Percentiles rank a stretch among this genome's conserved stretches.
Evolutionary conservation across 768 basidiomycete genomes (phyloP).

Genomic region (Lactifluus echinatus): DNA sequence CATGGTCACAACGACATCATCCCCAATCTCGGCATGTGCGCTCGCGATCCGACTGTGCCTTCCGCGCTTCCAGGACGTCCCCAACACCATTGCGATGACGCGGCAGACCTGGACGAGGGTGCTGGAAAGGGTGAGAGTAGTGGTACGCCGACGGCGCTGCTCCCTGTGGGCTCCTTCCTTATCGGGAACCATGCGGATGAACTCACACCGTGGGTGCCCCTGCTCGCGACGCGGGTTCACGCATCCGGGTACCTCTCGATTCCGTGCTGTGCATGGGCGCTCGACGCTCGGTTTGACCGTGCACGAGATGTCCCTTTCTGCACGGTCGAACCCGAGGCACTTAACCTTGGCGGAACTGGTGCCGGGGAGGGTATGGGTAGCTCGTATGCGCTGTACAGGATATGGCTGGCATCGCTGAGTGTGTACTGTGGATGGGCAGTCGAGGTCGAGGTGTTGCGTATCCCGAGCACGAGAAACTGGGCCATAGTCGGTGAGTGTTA

Average conservation of each 20-base stretch:
- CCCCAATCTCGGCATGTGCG: too few relatives aligned
- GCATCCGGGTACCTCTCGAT: slow-evolving; percentile 72
- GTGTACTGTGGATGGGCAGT: slow-evolving; percentile 75
- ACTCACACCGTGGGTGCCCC: slow-evolving; percentile 88
- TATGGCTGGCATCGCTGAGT: slow-evolving; percentile 75
- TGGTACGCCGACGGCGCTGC: slow-evolving; percentile 20
- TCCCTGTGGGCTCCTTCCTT: slow-evolving; percentile 53
- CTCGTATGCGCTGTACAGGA: slow-evolving; percentile 75
- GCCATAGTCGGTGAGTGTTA: slow-evolving; percentile 60
- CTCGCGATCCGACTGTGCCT: too few relatives aligned
- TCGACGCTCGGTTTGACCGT: slow-evolving; percentile 60
- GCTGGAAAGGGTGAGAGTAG: too few relatives aligned
- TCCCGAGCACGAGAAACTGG: slow-evolving; percentile 93
- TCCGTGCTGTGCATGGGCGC: slow-evolving; percentile 84
- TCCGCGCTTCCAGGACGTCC: too few relatives aligned
- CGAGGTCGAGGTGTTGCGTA: slow-evolving; percentile 79
- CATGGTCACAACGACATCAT: not conserved
- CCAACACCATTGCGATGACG: not conserved
- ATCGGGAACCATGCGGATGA: slow-evolving; percentile 97
- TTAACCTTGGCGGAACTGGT: slow-evolving; percentile 56
- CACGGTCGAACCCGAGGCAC: slow-evolving; percentile 26
- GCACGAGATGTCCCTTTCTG: slow-evolving; percentile 29
- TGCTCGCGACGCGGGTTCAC: slow-evolving; percentile 54
- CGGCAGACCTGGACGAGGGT: not conserved
- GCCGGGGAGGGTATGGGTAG: slow-evolving; percentile 50